Evolutionary conservation across 2,329 filamentous ascomycete genomes (phyloP).

Genomic region (Herpomyces periplanetae): DNA sequence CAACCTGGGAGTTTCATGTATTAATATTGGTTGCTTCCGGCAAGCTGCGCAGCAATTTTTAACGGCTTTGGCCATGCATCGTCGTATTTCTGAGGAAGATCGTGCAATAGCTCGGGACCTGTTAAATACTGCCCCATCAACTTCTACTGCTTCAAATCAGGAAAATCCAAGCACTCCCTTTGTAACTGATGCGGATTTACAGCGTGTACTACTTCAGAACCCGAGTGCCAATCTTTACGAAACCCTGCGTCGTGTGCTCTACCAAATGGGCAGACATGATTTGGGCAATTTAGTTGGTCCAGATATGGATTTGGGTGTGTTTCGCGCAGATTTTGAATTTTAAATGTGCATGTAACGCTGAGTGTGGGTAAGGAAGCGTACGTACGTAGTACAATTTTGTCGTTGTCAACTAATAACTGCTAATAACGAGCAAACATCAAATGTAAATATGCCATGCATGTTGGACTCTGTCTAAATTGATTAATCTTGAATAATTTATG

Average conservation of each 20-base stretch:
- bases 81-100: conserved; percentile 51
- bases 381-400: too few relatives aligned
- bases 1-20: conserved; percentile 80
- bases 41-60: conserved; percentile 76
- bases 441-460: too few relatives aligned
- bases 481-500: too few relatives aligned
- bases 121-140: conserved; percentile 16
- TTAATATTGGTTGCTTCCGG: conserved; percentile 80
- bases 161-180: too few relatives aligned
- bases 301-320: conserved; percentile 60
- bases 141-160: too few relatives aligned
- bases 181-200: conserved; percentile 30
- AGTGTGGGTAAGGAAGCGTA: too few relatives aligned
- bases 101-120: conserved; percentile 49
- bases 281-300: conserved; percentile 50
- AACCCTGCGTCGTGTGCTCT: conserved; percentile 72
- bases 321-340: conserved; percentile 71
- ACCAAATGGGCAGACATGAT: conserved; percentile 65
- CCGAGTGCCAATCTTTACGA: conserved; percentile 89
- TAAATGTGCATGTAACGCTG: conserved; percentile 6
- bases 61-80: conserved; percentile 75
- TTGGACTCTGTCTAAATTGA: too few relatives aligned
- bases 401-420: too few relatives aligned
- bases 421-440: too few relatives aligned
- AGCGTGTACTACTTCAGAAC: conserved; percentile 71